Conservation (phyloP, 139 green algal genomes). For the Nannochloris sp. region DNA sequence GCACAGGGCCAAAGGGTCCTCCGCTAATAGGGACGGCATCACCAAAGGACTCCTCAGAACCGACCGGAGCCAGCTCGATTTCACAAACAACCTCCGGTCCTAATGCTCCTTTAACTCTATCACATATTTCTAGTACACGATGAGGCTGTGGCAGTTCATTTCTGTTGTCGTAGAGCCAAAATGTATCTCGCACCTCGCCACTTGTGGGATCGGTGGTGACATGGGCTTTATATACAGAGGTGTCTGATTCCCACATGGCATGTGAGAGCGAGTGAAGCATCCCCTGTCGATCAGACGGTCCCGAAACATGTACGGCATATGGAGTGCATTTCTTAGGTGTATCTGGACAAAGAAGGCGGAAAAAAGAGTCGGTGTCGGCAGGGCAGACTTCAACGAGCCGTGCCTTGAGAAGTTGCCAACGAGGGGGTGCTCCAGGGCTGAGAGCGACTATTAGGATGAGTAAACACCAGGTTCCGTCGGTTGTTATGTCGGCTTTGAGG, state of each 20-base stretch:
- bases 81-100: conserved; percentile 25
- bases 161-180: conserved; percentile 64
- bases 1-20: no score
- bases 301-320: conserved; percentile 20
- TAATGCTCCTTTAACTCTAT: conserved; percentile 42
- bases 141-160: conserved; percentile 35
- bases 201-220: background rate
- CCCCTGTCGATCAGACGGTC: conserved; percentile 36
- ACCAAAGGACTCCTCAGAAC: background rate
- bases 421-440: conserved; percentile 21
- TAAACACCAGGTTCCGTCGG: conserved; percentile 53
- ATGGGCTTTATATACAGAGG: conserved; percentile 8
- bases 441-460: conserved; percentile 37
- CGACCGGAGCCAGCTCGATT: background rate
- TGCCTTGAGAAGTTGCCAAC: conserved; percentile 41
- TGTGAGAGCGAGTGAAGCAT: conserved; percentile 52
- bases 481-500: conserved; percentile 37
- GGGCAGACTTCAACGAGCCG: conserved; percentile 6
- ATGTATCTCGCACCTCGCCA: conserved; percentile 58
- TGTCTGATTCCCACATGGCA: conserved; percentile 51
- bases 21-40: no score
- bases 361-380: background rate
- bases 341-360: background rate
- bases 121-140: conserved; percentile 37
- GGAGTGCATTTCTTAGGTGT: background rate